Evolutionary conservation across 805 yeast species (phyloP), one percentile per base, ranked within the genome.

Genomic region (Suhomyces vadensis): DNA sequence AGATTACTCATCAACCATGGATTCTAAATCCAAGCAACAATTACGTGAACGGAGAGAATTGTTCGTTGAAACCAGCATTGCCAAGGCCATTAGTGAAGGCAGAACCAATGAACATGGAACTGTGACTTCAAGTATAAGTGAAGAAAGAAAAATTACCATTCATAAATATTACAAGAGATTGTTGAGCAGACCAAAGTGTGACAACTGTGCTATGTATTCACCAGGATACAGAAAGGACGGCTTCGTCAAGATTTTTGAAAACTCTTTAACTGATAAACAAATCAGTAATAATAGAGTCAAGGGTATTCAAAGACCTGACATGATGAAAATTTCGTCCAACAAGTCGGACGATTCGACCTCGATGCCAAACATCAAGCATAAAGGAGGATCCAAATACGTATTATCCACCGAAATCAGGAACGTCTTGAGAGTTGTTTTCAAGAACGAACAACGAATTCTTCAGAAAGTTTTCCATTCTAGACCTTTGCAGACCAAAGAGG

Each of bases 161-260:
- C 84, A 82, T 46, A 89, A 84, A 26, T 85, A 91, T 57, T 87
- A 90, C 73, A 80, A 79, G 56, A 79, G 79, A 55, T 65, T 91
- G 39, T 69, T 87, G 50, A 65, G 85, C 38, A 81, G 97, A 65
- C 83, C 90, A 44, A 87, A 83, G 65, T 94, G 99, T 78, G 96
- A 88, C 58, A 90, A 91, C 67, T 94, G 99, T 78, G 88, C 90
- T 35, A 87, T 91, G 96, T 87, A 75, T 65, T 89, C 97, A 36
- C 98, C 99, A 43, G 75, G 85, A 26, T 92, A 85, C 74, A 82
- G 99, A 70, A 92, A 91, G 58, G 99, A 94, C 63, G 99, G 99
- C 0, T 85, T 82, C 60, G 79, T 91, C 49, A 94, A 95, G 72
- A 82, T 94, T 51, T 94, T 94, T 59, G 98, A 94, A 69, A 83